A percentile compares a stretch with the other conserved stretches of the same genome.
Conservation (phyloP, 2,329 filamentous ascomycete genomes). For the Claviceps maximensis region DNA sequence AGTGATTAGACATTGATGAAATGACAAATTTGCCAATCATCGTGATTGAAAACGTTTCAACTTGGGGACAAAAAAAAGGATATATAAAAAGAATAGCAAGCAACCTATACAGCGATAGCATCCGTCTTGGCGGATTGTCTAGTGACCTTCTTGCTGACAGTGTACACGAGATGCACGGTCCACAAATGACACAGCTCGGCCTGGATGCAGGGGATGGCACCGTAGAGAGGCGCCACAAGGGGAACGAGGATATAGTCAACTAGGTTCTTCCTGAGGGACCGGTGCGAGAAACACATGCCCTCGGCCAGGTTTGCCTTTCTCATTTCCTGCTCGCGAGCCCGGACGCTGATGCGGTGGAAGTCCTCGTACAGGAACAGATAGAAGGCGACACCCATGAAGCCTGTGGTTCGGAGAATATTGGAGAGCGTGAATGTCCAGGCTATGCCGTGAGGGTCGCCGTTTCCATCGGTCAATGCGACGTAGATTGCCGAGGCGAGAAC, state of each 20-base stretch:
- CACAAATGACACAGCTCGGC: constrained; percentile 59
- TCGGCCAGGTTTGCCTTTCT: constrained; percentile 47
- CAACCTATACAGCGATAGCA: neutral
- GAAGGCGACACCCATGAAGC: constrained; percentile 48
- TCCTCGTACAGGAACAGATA: constrained; percentile 55
- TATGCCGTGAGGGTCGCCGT: constrained; percentile 38
- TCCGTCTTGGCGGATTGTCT: constrained; percentile 33
- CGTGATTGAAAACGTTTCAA: no score
- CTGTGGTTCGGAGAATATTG: constrained; percentile 44
- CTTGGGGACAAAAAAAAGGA: neutral
- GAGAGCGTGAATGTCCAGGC: constrained; percentile 47
- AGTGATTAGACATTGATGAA: no score
- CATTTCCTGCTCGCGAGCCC: constrained; percentile 53
- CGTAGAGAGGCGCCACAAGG: constrained; percentile 53
- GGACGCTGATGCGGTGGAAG: constrained; percentile 50
- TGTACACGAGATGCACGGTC: constrained; percentile 55
- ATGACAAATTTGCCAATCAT: no score
- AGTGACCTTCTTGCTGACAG: constrained; percentile 57
- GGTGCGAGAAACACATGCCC: constrained; percentile 51
- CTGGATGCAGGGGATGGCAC: constrained; percentile 53
- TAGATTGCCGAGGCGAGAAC: constrained; percentile 50
- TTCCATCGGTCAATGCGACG: constrained; percentile 36
- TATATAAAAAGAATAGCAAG: neutral
- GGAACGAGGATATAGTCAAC: constrained; percentile 54
- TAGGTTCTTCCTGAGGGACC: constrained; percentile 40